Percentiles rank a stretch among this genome's conserved stretches.
Evolutionary conservation across 2,329 filamentous ascomycete genomes (phyloP).

Genomic region (Epichloe uncinata): DNA sequence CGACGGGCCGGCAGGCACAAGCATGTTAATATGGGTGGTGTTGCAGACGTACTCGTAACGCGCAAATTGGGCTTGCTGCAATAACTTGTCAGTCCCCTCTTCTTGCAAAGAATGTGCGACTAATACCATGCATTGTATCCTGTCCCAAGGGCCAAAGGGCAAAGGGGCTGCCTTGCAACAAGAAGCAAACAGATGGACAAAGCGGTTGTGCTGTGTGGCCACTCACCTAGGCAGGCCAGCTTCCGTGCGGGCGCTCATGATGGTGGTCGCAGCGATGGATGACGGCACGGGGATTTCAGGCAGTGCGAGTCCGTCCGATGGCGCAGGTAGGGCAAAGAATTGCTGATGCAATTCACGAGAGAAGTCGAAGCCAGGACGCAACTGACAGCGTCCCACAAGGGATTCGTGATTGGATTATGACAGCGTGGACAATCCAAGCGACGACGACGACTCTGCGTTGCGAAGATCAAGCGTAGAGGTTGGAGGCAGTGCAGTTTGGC

Average conservation of each 20-base stretch:
- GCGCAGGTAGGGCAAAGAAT: neutral
- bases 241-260: slow-evolving; percentile 22
- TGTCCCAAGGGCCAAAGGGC: neutral
- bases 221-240: slow-evolving; percentile 24
- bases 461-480: slow-evolving; percentile 1
- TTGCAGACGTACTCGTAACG: slow-evolving; percentile 63
- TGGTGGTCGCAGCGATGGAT: slow-evolving; percentile 3
- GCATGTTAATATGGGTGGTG: slow-evolving; percentile 8
- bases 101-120: neutral
- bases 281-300: neutral
- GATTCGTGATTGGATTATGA: slow-evolving; percentile 3
- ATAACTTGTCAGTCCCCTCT: slow-evolving; percentile 16
- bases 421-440: slow-evolving; percentile 1
- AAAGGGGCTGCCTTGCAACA: neutral
- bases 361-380: neutral
- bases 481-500: slow-evolving; percentile 5
- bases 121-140: neutral
- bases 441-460: slow-evolving; percentile 6
- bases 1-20: neutral
- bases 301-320: neutral
- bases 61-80: slow-evolving; percentile 72
- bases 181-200: slow-evolving; percentile 3
- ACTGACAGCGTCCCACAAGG: neutral
- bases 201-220: slow-evolving; percentile 3
- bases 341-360: slow-evolving; percentile 9